phyloP scores from a whole-genome alignment of 2,329 filamentous ascomycete genomes.

The Colletotrichum sp. region DNA sequence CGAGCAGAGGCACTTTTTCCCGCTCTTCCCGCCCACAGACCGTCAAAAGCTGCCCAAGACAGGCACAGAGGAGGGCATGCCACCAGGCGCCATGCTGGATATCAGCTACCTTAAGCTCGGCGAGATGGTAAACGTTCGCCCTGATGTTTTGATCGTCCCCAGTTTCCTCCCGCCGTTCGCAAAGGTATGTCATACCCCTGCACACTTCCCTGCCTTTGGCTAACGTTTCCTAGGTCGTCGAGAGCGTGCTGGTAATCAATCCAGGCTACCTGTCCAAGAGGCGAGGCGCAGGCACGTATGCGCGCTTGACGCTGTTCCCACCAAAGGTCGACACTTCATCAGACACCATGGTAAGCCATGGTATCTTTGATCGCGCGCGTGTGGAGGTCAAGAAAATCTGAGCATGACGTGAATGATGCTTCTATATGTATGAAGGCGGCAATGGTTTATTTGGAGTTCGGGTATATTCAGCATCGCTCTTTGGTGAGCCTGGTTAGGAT shows the following conservation, averaged over 20 bases:
- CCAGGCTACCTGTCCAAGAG: conserved; percentile 87
- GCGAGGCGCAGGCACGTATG: conserved; percentile 83
- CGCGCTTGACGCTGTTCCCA: conserved; percentile 77
- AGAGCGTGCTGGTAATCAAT: conserved; percentile 89
- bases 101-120: conserved; percentile 84
- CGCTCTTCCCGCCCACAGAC: conserved; percentile 82
- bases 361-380: conserved; percentile 80
- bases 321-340: conserved; percentile 65
- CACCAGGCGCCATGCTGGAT: conserved; percentile 81
- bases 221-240: conserved; percentile 71
- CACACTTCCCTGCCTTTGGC: not conserved
- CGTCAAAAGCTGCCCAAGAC: conserved; percentile 70
- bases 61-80: conserved; percentile 62
- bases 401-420: not conserved
- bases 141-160: conserved; percentile 84
- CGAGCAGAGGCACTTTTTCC: conserved; percentile 90
- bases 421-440: not conserved
- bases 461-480: conserved; percentile 23
- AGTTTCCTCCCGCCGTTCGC: conserved; percentile 86
- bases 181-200: conserved; percentile 63
- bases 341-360: conserved; percentile 69
- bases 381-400: conserved; percentile 86
- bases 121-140: conserved; percentile 86
- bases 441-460: conserved; percentile 12
- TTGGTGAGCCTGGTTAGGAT: not conserved